Evolutionary conservation across 1,284 basidiomycete genomes (phyloP).

Genomic region (Phellopilus nigrolimitatus): DNA sequence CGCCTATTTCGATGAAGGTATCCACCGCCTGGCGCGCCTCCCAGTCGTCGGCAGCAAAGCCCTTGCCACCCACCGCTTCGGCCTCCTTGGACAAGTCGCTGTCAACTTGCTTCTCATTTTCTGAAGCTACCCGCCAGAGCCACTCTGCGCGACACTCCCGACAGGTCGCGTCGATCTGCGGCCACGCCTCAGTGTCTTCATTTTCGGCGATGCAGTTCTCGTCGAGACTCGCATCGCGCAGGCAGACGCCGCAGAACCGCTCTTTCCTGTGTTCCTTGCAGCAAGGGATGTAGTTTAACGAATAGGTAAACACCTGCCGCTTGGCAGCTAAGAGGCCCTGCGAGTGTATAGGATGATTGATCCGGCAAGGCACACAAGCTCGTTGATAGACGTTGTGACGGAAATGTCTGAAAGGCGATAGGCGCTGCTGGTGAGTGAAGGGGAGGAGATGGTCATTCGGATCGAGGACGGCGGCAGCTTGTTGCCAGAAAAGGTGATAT

Average conservation of each 20-base stretch:
- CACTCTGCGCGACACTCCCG: conserved; percentile 55
- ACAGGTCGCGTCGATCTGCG: conserved; percentile 60
- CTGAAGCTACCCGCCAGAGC: conserved; percentile 43
- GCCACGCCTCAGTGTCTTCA: conserved; percentile 65
- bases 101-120: conserved; percentile 27
- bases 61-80: conserved; percentile 52
- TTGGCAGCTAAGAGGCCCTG: conserved; percentile 48
- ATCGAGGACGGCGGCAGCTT: conserved; percentile 49
- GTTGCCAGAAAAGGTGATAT: conserved; percentile 55
- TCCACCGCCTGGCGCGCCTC: conserved; percentile 59
- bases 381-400: conserved; percentile 34
- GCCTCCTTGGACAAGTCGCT: conserved; percentile 41
- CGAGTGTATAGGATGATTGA: conserved; percentile 51
- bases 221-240: conserved; percentile 49
- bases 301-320: conserved; percentile 35
- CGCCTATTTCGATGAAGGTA: conserved; percentile 63
- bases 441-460: conserved; percentile 37
- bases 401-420: conserved; percentile 41
- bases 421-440: conserved; percentile 28
- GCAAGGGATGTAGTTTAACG: conserved; percentile 44
- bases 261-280: conserved; percentile 60
- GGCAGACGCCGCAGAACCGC: conserved; percentile 61
- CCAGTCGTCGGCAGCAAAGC: conserved; percentile 46
- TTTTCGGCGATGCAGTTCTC: conserved; percentile 55
- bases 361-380: conserved; percentile 63